Evolutionary conservation across 768 basidiomycete genomes (phyloP), one percentile per base, ranked within the genome.

Genomic region (Lentinula guzmanii): DNA sequence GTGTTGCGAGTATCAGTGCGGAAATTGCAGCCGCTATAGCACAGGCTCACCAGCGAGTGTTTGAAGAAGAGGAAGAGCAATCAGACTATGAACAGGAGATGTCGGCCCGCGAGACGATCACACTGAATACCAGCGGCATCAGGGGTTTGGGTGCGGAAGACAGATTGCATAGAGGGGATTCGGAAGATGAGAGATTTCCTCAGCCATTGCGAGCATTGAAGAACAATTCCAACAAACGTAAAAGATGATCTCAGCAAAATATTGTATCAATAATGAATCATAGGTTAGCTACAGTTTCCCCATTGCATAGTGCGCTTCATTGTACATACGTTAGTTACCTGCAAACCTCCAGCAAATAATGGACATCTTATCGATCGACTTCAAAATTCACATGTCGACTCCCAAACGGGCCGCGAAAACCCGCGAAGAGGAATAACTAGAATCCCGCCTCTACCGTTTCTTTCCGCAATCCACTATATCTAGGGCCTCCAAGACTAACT

Each of bases 21-120:
- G 90, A 89, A 69, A 87, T 92, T 63, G 90, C 89, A 8, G 89
- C 89, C 28, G 88, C 88, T 0, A 86, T 93, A 64, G 90, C 87
- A 4, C 86, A 90, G 65, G 86, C 86, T 3, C 86, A 86, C 56
- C 82, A 86, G 15, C 81, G 82, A 52, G 75, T 76, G n/a, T 83
- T 81, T 50, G 82, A 81, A 50, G 84, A 80, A 4, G 82, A 82
- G 21, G 78, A 81, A 15, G 79, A 75, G 1, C 75, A 75, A 16
- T 72, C 70, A 15, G 79, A 77, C 34, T 66, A 62, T 5, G 66
- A 66, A 61, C 65, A 72, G 65, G 69, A 67, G 61, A 63, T 69
- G 60, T 46, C 65, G 48, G 57, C 51, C 41, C 33, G 66, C 64
- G 80, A 70, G 66, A 81, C 75, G 46, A 52, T 75, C 67, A 72